Base-by-base conservation (phyloP, 108 stramenopile genomes). In the Skeletonema menzelii region DNA sequence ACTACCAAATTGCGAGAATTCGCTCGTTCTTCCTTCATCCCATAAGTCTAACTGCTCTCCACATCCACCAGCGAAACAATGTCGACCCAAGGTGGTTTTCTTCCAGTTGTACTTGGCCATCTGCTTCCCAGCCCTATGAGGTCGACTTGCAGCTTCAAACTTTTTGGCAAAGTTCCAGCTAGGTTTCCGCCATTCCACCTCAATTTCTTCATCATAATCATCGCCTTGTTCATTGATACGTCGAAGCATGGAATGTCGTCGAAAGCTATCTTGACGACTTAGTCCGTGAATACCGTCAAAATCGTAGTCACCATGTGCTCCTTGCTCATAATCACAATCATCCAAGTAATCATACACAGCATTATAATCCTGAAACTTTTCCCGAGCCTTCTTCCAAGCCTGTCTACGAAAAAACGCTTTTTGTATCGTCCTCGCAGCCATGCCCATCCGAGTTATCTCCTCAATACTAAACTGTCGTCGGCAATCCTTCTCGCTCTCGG, bases 11-110 rank as follows among this genome's bases (percentile, higher is more conserved):
- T 84, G 84, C 24, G 77, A 76, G 57, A 89, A 85, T 73, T 89
- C 88, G 35, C 78, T 80, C 13, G 72, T 79, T 28, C 77, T 59
- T 35, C 86, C 86, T 62, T 89, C 88, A 62, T 86, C 73, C 86
- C 86, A 89, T 22, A 89, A 63, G 69, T 89, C 88, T 47, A 86
- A 63, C 63, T 89, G 88, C 68, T 86, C 86, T 13, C 88, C 88
- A 67, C 85, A 89, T 8, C 84, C 84, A 46, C 75, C 67, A 10
- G 83, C 65, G 34, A 55, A 76, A 32, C 88, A 89, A 70, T 89
- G 88, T 53, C 88, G 79, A 3, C 88, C 88, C 11, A 76, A 20
- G 24, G 88, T 87, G 1, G 65, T 72, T 14, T 19, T 56, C 42
- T 27, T 70, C 46, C 60, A 83, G 35, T 72, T 37, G 59, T 79